Evolutionary conservation across 2,329 filamentous ascomycete genomes (phyloP).

Genomic region (Spiromastix sp.): DNA sequence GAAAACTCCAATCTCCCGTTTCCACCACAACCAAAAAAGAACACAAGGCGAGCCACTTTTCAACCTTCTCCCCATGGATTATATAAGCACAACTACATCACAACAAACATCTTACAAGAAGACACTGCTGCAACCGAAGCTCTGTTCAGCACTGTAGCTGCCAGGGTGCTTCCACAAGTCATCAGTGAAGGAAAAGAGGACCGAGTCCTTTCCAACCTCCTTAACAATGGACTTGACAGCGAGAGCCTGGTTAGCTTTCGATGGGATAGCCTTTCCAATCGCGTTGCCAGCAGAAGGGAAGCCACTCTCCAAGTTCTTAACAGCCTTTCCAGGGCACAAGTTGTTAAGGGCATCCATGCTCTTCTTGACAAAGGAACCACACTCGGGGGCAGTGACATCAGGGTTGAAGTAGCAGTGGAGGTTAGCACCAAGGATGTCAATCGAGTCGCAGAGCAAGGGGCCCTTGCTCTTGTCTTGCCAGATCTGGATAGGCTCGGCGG

Average conservation of each 20-base stretch:
- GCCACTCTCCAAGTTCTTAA: constrained; percentile 80
- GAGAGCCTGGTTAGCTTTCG: constrained; percentile 52
- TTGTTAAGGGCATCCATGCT: constrained; percentile 62
- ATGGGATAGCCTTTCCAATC: constrained; percentile 65
- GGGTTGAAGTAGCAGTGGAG: constrained; percentile 92
- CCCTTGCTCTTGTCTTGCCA: constrained; percentile 52
- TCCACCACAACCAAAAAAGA: no score
- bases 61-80: no score
- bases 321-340: constrained; percentile 61
- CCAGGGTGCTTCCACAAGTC: constrained; percentile 74
- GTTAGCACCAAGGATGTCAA: constrained; percentile 77
- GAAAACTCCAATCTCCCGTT: no score
- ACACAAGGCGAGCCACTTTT: no score
- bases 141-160: constrained; percentile 62
- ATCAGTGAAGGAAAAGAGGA: constrained; percentile 73
- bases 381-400: constrained; percentile 49
- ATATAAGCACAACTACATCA: no score
- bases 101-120: no score
- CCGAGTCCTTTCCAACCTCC: constrained; percentile 54
- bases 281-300: constrained; percentile 64
- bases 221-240: constrained; percentile 64
- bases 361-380: constrained; percentile 64
- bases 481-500: constrained; percentile 72
- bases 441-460: constrained; percentile 53
- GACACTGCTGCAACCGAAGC: constrained; percentile 58